phyloP scores from a whole-genome alignment of 2,329 filamentous ascomycete genomes.

The Xylariales sp. region DNA sequence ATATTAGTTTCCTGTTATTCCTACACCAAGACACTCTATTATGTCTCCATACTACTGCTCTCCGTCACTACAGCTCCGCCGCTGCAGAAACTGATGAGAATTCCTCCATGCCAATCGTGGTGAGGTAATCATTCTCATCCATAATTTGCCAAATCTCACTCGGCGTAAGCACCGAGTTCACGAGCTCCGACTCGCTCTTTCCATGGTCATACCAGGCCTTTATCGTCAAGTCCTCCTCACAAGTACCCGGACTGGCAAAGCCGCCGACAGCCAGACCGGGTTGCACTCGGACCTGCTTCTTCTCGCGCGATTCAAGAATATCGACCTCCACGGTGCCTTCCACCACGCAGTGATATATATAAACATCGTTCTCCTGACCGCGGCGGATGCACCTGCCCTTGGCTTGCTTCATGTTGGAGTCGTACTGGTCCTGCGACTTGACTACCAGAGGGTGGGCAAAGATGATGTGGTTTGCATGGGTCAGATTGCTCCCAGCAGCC shows the following conservation, averaged over 20 bases:
- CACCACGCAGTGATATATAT: constrained; percentile 34
- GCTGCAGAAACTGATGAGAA: too few relatives aligned
- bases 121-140: constrained; percentile 21
- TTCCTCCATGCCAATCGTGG: constrained; percentile 11
- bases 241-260: constrained; percentile 4
- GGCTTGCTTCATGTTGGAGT: constrained; percentile 33
- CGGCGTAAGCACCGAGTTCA: constrained; percentile 12
- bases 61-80: too few relatives aligned
- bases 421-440: constrained; percentile 24
- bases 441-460: constrained; percentile 31
- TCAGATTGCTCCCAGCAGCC: constrained; percentile 36
- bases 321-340: constrained; percentile 35
- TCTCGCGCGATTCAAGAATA: constrained; percentile 25
- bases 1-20: too few relatives aligned
- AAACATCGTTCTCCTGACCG: constrained; percentile 32
- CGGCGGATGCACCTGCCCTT: constrained; percentile 32
- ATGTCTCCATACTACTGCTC: too few relatives aligned
- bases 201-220: neutral
- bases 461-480: constrained; percentile 36
- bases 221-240: neutral
- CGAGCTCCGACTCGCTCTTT: constrained; percentile 5
- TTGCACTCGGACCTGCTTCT: constrained; percentile 7
- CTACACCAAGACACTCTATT: too few relatives aligned
- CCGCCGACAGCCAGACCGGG: constrained; percentile 11
- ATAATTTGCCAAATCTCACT: constrained; percentile 21